These are phyloP conservation scores for Phanerodontia chrysosporium DNA, from an alignment of 768 basidiomycete species.

Conservation along the genomic window DNA sequence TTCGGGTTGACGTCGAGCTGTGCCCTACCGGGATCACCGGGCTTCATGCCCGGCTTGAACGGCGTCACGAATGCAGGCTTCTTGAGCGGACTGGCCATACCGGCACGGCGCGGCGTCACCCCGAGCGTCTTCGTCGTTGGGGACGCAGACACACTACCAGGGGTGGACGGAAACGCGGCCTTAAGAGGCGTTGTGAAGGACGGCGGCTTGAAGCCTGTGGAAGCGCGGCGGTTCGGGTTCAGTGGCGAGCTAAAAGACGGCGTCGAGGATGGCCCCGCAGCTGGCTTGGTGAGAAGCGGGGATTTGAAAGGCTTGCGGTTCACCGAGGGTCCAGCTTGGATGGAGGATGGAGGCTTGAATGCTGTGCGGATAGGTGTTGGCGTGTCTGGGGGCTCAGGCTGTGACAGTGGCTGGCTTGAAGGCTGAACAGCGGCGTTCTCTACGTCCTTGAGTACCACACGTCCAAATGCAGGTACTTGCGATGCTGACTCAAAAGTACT, in stretches of 20 bases:
- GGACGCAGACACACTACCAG: background rate
- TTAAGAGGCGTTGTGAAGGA: background rate
- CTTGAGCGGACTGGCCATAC: background rate
- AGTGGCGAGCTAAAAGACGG: conserved; percentile 16
- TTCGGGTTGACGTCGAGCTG: conserved; percentile 12
- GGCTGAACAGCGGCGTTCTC: conserved; percentile 13
- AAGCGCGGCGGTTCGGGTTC: conserved; percentile 17
- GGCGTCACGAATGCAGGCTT: conserved; percentile 26
- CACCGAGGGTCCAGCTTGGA: conserved; percentile 9
- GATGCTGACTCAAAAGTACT: background rate
- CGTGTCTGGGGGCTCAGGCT: conserved; percentile 12
- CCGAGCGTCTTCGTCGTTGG: conserved; percentile 22
- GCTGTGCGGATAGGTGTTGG: conserved; percentile 15
- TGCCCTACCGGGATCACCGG: conserved; percentile 23
- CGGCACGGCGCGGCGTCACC: conserved; percentile 19
- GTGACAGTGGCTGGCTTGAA: conserved; percentile 4
- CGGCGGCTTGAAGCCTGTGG: conserved; percentile 2
- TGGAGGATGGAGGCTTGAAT: background rate
- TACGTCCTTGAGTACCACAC: conserved; percentile 15
- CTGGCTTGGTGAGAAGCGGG: conserved; percentile 14
- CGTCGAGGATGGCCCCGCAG: background rate
- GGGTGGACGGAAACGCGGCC: background rate
- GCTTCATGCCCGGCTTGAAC: conserved; percentile 27
- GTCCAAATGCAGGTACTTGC: background rate
- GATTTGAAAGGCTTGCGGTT: conserved; percentile 26